Base-by-base conservation (phyloP, 2,329 filamentous ascomycete genomes). In the Aspergillus niger region DNA sequence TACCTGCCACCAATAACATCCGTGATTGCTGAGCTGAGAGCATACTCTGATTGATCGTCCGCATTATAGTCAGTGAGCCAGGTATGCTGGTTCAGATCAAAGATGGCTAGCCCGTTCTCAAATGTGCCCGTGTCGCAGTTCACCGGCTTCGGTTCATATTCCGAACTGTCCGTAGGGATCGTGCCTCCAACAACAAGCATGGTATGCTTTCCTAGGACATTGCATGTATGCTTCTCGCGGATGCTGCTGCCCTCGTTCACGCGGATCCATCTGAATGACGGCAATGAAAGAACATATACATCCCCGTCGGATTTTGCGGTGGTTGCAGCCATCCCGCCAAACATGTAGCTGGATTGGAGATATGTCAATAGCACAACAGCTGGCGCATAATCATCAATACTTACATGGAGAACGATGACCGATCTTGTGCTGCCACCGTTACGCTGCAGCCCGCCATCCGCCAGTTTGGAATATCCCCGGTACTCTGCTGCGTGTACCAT, bases 371-470 rank as follows among this genome's bases (percentile, higher is more conserved):
- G 3, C 17, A 11, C 11, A 22, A 28, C 0, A 5, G 20, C 5
- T 5, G 26, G 3, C 24, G 13, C 26, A 20, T 7, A 5, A 20
- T 7, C 5, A 10, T 1, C 5, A 22, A 8, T 10, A 8, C 56
- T 56, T 55, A 62, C 52, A 62, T 62, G 5, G 56, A 62, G 24
- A 38, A 59, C 17, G 60, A 62, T 38, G 56, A 62, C 22, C 50
- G 28, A 20, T 59, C 56, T 8, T 24, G 44, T 4, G 60, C 60
- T 17, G 60, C 30, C 36, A 39, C 56, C 2, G 55, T 47, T 2
- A 56, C 47, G 7, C 30, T 59, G 32, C 60, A 62, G 50, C 60
- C 56, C 2, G 57, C 43, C 60, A 62, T 62, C 30, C 57, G 57
- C 60, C 56, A 62, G 22, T 39, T 17, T n/a, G 60, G 60, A 28